Conservation (phyloP, 768 basidiomycete genomes). For the Arthromyces matolae region DNA sequence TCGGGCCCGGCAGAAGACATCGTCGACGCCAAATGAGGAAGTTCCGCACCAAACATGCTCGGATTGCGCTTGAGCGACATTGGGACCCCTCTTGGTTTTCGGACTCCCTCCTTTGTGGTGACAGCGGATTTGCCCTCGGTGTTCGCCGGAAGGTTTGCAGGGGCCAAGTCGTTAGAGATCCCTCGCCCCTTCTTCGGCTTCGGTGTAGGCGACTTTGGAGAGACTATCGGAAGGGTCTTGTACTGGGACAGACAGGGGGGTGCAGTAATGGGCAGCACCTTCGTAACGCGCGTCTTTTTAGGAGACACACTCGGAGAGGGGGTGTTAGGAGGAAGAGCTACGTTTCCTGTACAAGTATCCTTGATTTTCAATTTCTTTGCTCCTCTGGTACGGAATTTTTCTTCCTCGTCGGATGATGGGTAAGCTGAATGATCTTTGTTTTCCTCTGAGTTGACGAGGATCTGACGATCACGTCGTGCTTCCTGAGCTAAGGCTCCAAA, state of each 20-base stretch:
- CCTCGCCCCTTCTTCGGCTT: constrained; percentile 14
- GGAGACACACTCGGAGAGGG: constrained; percentile 15
- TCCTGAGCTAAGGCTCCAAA: constrained; percentile 44
- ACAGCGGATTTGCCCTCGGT: constrained; percentile 2
- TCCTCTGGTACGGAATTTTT: constrained; percentile 53
- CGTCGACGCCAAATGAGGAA: constrained; percentile 37
- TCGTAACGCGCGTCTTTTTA: constrained; percentile 21
- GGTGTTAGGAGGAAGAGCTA: constrained; percentile 19
- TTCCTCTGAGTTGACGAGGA: constrained; percentile 22
- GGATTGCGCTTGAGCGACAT: constrained; percentile 59
- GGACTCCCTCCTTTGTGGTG: constrained; percentile 1
- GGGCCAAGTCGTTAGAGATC: not conserved
- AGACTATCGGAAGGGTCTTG: constrained; percentile 5
- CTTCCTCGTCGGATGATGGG: constrained; percentile 75
- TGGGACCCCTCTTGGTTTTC: constrained; percentile 26
- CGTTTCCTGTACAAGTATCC: constrained; percentile 21
- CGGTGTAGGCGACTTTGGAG: constrained; percentile 25
- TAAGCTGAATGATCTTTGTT: constrained; percentile 34
- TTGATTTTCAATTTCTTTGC: constrained; percentile 59
- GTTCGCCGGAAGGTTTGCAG: constrained; percentile 1
- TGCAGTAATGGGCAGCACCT: constrained; percentile 10
- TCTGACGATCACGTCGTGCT: constrained; percentile 17
- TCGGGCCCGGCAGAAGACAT: too few species aligned
- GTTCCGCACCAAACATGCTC: constrained; percentile 64
- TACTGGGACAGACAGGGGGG: constrained; percentile 18